Evolutionary conservation across 1,284 basidiomycete species (phyloP).

Genomic region (Pseudozyma tsukubaensis): DNA sequence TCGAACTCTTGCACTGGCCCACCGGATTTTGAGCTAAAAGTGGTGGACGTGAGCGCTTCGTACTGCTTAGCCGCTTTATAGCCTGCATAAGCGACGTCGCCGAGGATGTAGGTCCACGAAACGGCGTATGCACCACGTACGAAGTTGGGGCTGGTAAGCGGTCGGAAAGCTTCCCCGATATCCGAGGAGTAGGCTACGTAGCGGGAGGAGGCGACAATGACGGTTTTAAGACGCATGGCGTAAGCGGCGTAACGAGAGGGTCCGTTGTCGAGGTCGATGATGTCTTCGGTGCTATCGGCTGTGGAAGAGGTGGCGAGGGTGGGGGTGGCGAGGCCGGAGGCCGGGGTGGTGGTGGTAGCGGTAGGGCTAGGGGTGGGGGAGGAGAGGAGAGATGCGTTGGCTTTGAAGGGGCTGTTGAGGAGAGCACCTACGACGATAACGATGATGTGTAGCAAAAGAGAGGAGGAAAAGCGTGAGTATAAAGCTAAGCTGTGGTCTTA

Average conservation of each 20-base stretch:
- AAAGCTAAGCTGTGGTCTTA: too few species aligned
- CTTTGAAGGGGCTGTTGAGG: slow-evolving; percentile 23
- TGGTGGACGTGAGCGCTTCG: slow-evolving; percentile 36
- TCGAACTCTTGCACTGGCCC: slow-evolving; percentile 25
- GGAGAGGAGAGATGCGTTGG: slow-evolving; percentile 30
- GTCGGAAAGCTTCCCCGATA: slow-evolving; percentile 90
- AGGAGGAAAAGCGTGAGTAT: too few species aligned
- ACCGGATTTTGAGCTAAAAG: slow-evolving; percentile 14
- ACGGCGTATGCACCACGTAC: slow-evolving; percentile 87
- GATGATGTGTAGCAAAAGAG: neutral
- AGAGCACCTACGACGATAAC: slow-evolving; percentile 10
- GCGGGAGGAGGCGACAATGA: slow-evolving; percentile 48
- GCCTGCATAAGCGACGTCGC: slow-evolving; percentile 90
- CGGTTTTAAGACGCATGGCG: slow-evolving; percentile 58
- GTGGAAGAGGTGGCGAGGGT: slow-evolving; percentile 25
- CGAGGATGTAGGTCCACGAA: slow-evolving; percentile 79
- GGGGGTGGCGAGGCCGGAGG: slow-evolving; percentile 39
- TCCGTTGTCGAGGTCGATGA: slow-evolving; percentile 54
- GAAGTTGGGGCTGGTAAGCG: slow-evolving; percentile 81
- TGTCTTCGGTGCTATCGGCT: slow-evolving; percentile 17
- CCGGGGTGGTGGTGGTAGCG: slow-evolving; percentile 2
- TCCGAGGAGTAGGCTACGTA: slow-evolving; percentile 78
- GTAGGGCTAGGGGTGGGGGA: slow-evolving; percentile 10
- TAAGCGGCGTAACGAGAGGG: slow-evolving; percentile 60
- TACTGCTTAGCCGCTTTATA: slow-evolving; percentile 73